Percentiles rank a stretch among this genome's conserved stretches.
Conservation (phyloP, 805 yeast genomes). For the Ogataea salicorniae region DNA sequence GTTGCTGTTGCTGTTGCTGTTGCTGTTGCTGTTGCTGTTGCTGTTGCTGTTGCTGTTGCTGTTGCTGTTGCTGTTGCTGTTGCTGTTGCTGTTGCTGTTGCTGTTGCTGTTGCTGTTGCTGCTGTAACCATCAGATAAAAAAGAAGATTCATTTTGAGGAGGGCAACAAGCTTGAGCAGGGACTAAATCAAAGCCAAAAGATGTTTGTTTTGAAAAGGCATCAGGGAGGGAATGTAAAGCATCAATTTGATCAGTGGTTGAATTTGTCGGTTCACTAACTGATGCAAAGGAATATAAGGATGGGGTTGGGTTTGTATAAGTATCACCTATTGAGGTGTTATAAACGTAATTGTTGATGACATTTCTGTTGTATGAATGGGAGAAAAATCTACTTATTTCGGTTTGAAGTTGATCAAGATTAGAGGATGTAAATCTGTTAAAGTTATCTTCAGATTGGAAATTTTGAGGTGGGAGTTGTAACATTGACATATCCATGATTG, state of each 20-base stretch:
- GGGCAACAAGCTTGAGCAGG: slow-evolving; percentile 23
- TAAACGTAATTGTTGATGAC: too few relatives aligned
- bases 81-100: too few relatives aligned
- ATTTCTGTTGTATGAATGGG: neutral
- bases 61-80: too few relatives aligned
- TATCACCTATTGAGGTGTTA: too few relatives aligned
- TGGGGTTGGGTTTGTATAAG: too few relatives aligned
- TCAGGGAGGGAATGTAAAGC: neutral
- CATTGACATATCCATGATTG: neutral
- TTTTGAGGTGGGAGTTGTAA: neutral
- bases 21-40: too few relatives aligned
- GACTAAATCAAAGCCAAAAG: slow-evolving; percentile 13
- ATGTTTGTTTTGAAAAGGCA: neutral
- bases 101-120: too few relatives aligned
- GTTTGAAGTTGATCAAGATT: slow-evolving; percentile 2
- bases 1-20: too few relatives aligned
- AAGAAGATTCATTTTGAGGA: slow-evolving; percentile 3
- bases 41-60: too few relatives aligned
- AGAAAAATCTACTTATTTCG: neutral
- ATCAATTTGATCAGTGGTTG: neutral
- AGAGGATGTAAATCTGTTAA: slow-evolving; percentile 1
- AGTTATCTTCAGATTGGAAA: neutral
- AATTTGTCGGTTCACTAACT: neutral
- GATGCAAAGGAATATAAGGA: too few relatives aligned
- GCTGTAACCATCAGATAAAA: neutral